Base-by-base conservation (phyloP, 2,329 filamentous ascomycete genomes). In the Fusarium sulawesiense region DNA sequence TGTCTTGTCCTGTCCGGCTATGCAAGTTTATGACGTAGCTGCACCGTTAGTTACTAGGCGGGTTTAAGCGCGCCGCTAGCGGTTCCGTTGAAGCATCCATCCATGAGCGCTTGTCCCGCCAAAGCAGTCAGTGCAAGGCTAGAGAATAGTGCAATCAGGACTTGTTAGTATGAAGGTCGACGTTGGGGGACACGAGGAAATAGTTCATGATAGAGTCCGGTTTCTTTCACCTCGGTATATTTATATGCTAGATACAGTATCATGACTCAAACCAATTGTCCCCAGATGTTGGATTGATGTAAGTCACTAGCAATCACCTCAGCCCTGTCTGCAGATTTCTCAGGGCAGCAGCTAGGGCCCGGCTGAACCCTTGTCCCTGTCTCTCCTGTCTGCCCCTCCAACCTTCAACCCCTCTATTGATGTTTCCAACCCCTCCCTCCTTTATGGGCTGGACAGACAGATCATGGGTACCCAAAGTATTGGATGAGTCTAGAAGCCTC, bases 11-110 rank as follows among this genome's bases (percentile, higher is more conserved):
- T 65, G 46, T 34, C 37, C 12, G n/a, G 49, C 44, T 50, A n/a
- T n/a, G 18, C 25, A 23, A 34, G 16, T 37, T 56, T 60, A 60
- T 66, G 63, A 66, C 61, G 63, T 66, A 66, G 56, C 20, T 34
- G 34, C n/a, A 30, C 13, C 25, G 25, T 51, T 30, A 46, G 25
- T 42, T 37, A 27, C 27, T 47, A 23, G 44, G 25, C 21, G 37
- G 41, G 27, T 34, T 64, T 51, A 66, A 47, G 47, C 37, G 54
- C 34, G 42, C 34, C 48, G 61, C 61, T 66, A 60, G 61, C 30
- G 32, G 60, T 65, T 59, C 61, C 14, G 32, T 42, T 21, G 47
- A 49, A 64, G 13, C 29, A 29, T 12, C 29, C 29, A 29, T 29
- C 29, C 29, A 45, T 44, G 27, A 53, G 44, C 44, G 25, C 42